Evolutionary conservation across 1,139 yeast species (phyloP).

Genomic region (Nakaseomyces delphensis): DNA sequence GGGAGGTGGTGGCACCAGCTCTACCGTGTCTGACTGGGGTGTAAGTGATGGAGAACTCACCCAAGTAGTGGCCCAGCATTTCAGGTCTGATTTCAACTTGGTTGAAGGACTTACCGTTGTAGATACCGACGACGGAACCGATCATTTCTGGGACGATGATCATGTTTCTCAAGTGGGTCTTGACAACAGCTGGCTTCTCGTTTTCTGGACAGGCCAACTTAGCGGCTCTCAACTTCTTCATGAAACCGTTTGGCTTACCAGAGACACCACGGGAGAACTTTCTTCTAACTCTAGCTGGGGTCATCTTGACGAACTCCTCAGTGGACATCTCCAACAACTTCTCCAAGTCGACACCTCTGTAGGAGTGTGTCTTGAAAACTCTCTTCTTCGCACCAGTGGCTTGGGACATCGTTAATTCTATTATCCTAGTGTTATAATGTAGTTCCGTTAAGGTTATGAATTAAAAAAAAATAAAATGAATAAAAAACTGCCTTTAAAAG

Average conservation of each 20-base stretch:
- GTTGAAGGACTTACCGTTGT: slow-evolving; percentile 99
- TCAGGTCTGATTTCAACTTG: slow-evolving; percentile 98
- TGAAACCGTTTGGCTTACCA: slow-evolving; percentile 91
- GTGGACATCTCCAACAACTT: slow-evolving; percentile 90
- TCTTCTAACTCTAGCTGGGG: slow-evolving; percentile 99
- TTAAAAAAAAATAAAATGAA: background rate
- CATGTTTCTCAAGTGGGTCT: slow-evolving; percentile 99
- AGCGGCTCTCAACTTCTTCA: slow-evolving; percentile 97
- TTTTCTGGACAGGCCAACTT: slow-evolving; percentile 85
- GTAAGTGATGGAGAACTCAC: slow-evolving; percentile 99
- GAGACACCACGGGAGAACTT: slow-evolving; percentile 98
- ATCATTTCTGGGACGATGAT: slow-evolving; percentile 99
- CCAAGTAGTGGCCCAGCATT: slow-evolving; percentile 99
- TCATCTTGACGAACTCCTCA: slow-evolving; percentile 94
- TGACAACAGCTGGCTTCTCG: slow-evolving; percentile 97
- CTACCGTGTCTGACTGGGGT: slow-evolving; percentile 99
- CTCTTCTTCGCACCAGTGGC: slow-evolving; percentile 55
- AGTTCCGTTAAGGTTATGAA: background rate
- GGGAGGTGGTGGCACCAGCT: slow-evolving; percentile 90
- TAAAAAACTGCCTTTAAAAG: background rate
- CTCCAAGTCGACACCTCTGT: slow-evolving; percentile 97
- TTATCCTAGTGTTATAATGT: background rate
- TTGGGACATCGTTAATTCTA: slow-evolving; percentile 25
- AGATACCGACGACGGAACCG: slow-evolving; percentile 96
- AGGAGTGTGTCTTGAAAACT: slow-evolving; percentile 93